Conservation (phyloP, 805 yeast genomes). For the Ogataea wickerhamii region DNA sequence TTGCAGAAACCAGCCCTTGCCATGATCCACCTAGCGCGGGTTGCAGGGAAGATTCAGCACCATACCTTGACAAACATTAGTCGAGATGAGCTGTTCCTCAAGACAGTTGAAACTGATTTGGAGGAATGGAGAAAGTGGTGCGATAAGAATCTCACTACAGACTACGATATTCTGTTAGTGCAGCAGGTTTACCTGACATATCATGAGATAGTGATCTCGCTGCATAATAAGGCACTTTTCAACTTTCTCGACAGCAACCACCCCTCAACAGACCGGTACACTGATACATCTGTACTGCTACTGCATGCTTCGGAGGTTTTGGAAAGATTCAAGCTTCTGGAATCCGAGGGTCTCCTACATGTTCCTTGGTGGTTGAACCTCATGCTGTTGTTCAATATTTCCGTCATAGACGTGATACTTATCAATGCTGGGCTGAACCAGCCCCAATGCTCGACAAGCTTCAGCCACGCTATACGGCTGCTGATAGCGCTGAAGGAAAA, state of each 20-base stretch:
- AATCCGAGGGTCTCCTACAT: not conserved
- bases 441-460: not conserved
- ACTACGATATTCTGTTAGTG: not conserved
- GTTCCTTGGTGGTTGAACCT: slow-evolving; percentile 6
- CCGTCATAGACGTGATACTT: not conserved
- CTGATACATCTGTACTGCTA: not conserved
- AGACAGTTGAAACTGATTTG: not conserved
- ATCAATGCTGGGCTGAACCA: not conserved
- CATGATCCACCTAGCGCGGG: slow-evolving; percentile 1
- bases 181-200: slow-evolving; percentile 2
- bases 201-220: slow-evolving; percentile 1
- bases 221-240: slow-evolving; percentile 1
- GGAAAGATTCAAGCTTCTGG: not conserved
- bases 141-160: not conserved
- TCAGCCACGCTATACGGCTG: not conserved
- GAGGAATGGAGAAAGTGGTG: not conserved
- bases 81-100: not conserved
- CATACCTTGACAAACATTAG: not conserved
- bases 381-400: slow-evolving; percentile 1
- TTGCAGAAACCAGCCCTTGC: slow-evolving; percentile 2
- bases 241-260: not conserved
- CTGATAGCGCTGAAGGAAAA: not conserved
- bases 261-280: not conserved
- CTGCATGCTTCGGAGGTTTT: not conserved
- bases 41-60: slow-evolving; percentile 1